phyloP scores from a whole-genome alignment of 495 filamentous ascomycete genomes.

The Aspergillus taichungensis region DNA sequence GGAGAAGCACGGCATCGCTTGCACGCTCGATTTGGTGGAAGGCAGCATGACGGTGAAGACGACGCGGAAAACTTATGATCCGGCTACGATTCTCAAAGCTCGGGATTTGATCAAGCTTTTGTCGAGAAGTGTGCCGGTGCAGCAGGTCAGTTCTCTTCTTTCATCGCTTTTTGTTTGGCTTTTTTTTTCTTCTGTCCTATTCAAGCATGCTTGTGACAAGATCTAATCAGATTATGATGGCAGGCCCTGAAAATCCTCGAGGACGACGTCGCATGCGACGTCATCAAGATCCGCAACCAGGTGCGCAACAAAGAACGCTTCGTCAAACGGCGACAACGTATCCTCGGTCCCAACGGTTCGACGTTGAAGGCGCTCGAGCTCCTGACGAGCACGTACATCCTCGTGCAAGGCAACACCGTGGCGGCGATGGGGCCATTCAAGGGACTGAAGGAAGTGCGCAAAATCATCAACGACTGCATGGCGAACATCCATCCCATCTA shows the following conservation, averaged over 20 bases:
- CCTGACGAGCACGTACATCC: constrained; percentile 86
- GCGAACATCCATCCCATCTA: constrained; percentile 88
- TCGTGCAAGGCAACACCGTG: constrained; percentile 97
- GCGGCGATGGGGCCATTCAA: constrained; percentile 84
- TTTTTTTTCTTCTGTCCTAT: not conserved
- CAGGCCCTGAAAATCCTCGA: constrained; percentile 86
- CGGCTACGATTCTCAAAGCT: constrained; percentile 88
- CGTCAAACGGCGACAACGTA: constrained; percentile 88
- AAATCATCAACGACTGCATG: constrained; percentile 94
- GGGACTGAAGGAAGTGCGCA: constrained; percentile 84
- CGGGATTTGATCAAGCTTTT: constrained; percentile 91
- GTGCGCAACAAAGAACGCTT: constrained; percentile 96
- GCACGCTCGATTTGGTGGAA: constrained; percentile 87
- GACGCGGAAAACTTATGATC: constrained; percentile 90
- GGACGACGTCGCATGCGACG: constrained; percentile 80
- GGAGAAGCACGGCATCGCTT: constrained; percentile 74
- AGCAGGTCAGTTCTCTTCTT: constrained; percentile 42
- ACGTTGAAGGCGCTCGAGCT: constrained; percentile 93
- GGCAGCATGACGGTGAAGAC: constrained; percentile 95
- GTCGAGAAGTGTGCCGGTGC: constrained; percentile 83
- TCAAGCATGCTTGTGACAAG: not conserved
- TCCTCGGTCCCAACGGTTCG: constrained; percentile 73
- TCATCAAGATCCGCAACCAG: constrained; percentile 87
- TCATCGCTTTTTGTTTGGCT: not conserved
- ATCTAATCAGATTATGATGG: not conserved